Base-by-base conservation (phyloP, 2,329 filamentous ascomycete genomes). In the Colletotrichum neosansevieriae region DNA sequence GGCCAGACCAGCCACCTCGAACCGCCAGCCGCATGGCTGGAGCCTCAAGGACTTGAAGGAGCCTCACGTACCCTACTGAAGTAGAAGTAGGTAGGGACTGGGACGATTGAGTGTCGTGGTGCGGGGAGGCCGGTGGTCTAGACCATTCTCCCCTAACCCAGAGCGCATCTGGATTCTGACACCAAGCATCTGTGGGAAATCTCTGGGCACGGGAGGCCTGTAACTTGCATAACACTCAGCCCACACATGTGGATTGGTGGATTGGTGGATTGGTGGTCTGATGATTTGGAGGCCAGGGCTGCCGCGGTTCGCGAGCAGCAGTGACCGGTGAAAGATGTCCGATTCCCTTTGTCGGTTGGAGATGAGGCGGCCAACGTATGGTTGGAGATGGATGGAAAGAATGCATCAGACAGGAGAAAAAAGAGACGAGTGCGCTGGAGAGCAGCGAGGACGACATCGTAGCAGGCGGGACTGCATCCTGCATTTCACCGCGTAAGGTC, bases 111-210 rank as follows among this genome's bases (percentile, higher is more conserved):
- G 11, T 17, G 40, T 49, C 21, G 19, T 65, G 57, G 40, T 56
- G 54, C 61, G 65, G 61, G 65, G 61, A 56, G 54, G 9, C 61
- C 54, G 61, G 54, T 42, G 65, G 49, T 68, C 61, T 68, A 68
- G 61, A 44, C 65, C 54, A 11, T 56, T 59, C 65, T 65, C 54
- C 65, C 65, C 65, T 59, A 34, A 68, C 65, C 65, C 65, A 58
- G 59, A 57, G 17, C 24, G n/a, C 24, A 40, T 34, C 49, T 59
- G 44, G 19, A 29, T 29, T 29, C 7, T 29, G 29, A 7, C 45
- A 57, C 6, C 29, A 29, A 29, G 29, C 29, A 58, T 59, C 54
- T 60, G 47, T 29, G 38, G 38, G 44, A 40, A 63, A 47, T 53
- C 40, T 53, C 45, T 58, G 38, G 57, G 45, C 45, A n/a, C 44